Conservation (phyloP, 228 moss, liverwort and hornwort genomes). For the Sphagnum magellanicum region DNA sequence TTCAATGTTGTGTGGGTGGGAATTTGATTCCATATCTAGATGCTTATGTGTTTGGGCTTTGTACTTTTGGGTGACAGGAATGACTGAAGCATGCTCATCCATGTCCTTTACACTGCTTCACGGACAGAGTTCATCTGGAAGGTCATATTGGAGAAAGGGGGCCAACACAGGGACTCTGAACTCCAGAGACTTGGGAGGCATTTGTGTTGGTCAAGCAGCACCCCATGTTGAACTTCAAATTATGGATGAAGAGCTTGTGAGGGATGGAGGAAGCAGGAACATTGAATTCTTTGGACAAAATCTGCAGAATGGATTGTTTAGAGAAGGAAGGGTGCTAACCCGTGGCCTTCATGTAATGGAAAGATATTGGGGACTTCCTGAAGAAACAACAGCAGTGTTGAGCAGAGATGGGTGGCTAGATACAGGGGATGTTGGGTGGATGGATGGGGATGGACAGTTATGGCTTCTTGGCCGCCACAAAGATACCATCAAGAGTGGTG, state of each 20-base stretch:
- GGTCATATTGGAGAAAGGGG: background rate
- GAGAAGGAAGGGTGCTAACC: conserved; percentile 64
- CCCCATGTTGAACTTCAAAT: conserved; percentile 79
- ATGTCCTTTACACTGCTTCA: conserved; percentile 77
- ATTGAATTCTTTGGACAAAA: background rate
- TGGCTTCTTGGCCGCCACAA: conserved; percentile 88
- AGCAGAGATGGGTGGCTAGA: conserved; percentile 69
- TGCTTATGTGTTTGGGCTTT: background rate
- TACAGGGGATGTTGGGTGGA: conserved; percentile 90
- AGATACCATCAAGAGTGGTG: conserved; percentile 91
- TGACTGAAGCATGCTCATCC: conserved; percentile 98
- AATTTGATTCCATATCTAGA: no score
- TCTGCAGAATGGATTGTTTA: conserved; percentile 14
- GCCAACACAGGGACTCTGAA: conserved; percentile 1
- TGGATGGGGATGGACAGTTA: conserved; percentile 62
- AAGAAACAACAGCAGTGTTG: conserved; percentile 45
- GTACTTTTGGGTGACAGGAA: conserved; percentile 33
- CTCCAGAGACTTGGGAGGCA: conserved; percentile 62
- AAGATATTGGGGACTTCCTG: conserved; percentile 75
- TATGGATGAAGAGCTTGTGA: conserved; percentile 14
- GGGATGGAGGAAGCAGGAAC: conserved; percentile 9
- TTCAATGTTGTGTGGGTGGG: no score
- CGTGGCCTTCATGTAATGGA: conserved; percentile 96
- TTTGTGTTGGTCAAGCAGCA: conserved; percentile 87
- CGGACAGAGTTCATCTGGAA: conserved; percentile 32